A percentile compares a stretch with the other conserved stretches of the same genome.
phyloP scores from a whole-genome alignment of 1,139 yeast genomes.

The Chernovozyma sophiae-reginae region DNA sequence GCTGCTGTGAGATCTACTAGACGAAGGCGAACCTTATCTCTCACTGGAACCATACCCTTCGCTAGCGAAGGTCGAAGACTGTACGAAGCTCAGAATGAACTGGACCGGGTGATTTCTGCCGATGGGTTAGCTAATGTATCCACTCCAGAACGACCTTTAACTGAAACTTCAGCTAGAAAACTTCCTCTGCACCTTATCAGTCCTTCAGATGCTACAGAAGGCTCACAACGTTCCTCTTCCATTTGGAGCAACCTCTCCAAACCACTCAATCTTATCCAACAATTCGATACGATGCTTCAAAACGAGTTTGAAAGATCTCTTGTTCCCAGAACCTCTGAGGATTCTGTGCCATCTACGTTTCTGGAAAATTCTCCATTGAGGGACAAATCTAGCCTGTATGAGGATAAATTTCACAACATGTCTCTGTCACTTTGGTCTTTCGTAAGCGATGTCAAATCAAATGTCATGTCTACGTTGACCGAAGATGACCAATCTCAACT shows the following conservation, averaged over 20 bases:
- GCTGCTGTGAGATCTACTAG: slow-evolving; percentile 5
- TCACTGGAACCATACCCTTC: neutral
- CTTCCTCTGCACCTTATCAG: slow-evolving; percentile 1
- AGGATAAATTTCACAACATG: slow-evolving; percentile 41
- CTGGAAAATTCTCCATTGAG: slow-evolving; percentile 19
- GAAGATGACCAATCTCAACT: slow-evolving; percentile 20
- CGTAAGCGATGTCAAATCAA: slow-evolving; percentile 40
- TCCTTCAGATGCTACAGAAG: neutral
- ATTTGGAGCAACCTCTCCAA: slow-evolving; percentile 45
- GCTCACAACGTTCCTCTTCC: slow-evolving; percentile 13
- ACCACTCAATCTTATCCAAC: slow-evolving; percentile 62
- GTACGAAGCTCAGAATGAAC: too few species aligned
- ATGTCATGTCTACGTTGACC: slow-evolving; percentile 33
- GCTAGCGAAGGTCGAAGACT: too few species aligned
- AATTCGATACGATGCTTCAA: slow-evolving; percentile 63
- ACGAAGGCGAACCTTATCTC: slow-evolving; percentile 4
- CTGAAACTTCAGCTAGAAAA: slow-evolving; percentile 5
- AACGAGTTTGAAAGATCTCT: slow-evolving; percentile 59
- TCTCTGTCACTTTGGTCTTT: slow-evolving; percentile 45
- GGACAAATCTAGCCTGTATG: slow-evolving; percentile 19
- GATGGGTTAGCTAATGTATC: too few species aligned
- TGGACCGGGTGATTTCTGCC: too few species aligned
- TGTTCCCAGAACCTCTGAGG: slow-evolving; percentile 11
- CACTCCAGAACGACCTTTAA: slow-evolving; percentile 2
- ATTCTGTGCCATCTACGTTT: neutral